phyloP scores from a whole-genome alignment of 345 rosid genomes.

The Eucalyptus tenuipes region DNA sequence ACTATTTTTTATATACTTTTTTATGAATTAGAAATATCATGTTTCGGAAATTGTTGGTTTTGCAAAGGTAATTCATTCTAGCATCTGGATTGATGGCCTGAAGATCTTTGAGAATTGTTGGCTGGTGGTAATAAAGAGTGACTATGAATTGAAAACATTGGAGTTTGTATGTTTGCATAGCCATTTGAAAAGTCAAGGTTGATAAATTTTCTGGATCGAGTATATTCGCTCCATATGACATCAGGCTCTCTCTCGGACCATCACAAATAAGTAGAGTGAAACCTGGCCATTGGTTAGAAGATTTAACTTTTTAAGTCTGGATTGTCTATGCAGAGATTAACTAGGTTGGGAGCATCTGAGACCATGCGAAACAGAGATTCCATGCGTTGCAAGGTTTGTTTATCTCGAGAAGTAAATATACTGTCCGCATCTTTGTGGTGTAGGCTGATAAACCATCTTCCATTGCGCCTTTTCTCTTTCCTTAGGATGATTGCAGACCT shows the following conservation, averaged over 20 bases:
- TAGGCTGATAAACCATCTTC: neutral
- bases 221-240: neutral
- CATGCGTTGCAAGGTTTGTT: slow-evolving; percentile 52
- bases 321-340: neutral
- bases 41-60: neutral
- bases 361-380: slow-evolving; percentile 13
- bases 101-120: neutral
- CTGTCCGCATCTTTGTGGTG: neutral
- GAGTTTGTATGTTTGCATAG: neutral
- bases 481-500: slow-evolving; percentile 18
- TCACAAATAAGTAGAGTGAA: neutral
- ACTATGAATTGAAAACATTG: neutral
- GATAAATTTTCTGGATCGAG: neutral
- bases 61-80: neutral
- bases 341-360: slow-evolving; percentile 27
- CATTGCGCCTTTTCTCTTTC: neutral
- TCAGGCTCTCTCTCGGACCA: neutral
- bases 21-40: neutral
- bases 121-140: neutral
- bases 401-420: neutral
- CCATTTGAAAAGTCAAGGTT: neutral
- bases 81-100: neutral
- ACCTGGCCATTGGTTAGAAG: neutral
- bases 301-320: neutral
- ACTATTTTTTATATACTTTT: neutral